Evolutionary conservation across 2,329 filamentous ascomycete species (phyloP), one percentile per base, ranked within the genome.

Genomic region (Penicillium sp.): DNA sequence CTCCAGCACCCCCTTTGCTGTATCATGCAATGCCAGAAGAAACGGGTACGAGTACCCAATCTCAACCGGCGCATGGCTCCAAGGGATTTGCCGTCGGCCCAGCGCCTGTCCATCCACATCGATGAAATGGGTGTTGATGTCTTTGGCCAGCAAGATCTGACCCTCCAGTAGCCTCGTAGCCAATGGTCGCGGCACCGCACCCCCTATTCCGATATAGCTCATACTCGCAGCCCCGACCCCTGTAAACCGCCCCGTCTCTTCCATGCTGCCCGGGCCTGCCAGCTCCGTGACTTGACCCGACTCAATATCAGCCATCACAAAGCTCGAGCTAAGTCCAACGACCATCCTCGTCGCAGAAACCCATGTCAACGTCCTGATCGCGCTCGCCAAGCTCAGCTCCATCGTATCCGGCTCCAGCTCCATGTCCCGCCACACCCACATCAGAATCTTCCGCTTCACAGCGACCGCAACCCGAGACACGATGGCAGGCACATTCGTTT

Each of bases 31-130:
- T 10, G 92, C 91, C 51, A 99, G 81, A 57, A 99, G 88, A 73
- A 97, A 99, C 0, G 95, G 95, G 73, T 99, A 99, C 22, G 93
- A 97, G 75, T 97, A 99, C 22, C 94, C 95, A 60, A 99, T 88
- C 57, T 89, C 89, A 69, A 97, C 93, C 1, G 95, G 96, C 1
- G 94, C 91, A 37, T 86, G 82, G 43, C 88, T 86, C 95, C 95
- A 99, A 1, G 92, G 92, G n/a, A 99, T 88, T 73, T 98, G 93
- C 57, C 90, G 84, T 75, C 91, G 91, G 47, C 93, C 89, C 37
- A 96, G 74, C 0, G 92, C 84, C 66, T 92, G 93, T 4, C 93
- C 95, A 34, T 92, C 84, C 11, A 89, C 86, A 59, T 95, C 89
- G 65, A 96, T 90, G 73, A 99, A 99, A 54, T 97, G 80, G 1